Evolutionary conservation across 192 early-diverging fungal species (phyloP), one percentile per base, ranked within the genome.

Genomic region (Haplosporangium gracile): DNA sequence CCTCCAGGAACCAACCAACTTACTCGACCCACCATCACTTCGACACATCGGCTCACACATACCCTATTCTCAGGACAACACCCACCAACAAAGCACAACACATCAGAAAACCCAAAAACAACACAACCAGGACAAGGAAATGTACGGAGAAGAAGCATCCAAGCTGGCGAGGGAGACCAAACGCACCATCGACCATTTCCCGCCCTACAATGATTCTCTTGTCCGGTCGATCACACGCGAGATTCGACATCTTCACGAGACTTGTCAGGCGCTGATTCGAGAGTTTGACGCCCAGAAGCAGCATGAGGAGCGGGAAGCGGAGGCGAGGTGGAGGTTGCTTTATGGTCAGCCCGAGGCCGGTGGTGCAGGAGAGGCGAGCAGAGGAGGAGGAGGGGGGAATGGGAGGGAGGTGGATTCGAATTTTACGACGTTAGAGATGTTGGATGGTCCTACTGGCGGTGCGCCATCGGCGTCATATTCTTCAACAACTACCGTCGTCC

Each of bases 111-210:
- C 32, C 76, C 36, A 38, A 5, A 63, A 24, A 51, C n/a, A n/a
- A n/a, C n/a, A 36, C 18, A 89, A 80, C 78, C 9, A 45, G 43
- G 11, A 65, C 13, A 29, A 29, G 29, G 11, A 15, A 45, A 94
- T 94, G 90, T 93, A 94, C 82, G 95, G 94, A 73, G 97, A 97
- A 82, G 93, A 95, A 82, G 94, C 94, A 7, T 91, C 93, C 70
- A 93, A 94, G 75, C 93, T 98, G 38, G 93, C 94, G 22, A 94
- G 95, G 40, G 95, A 98, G 80, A 92, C 94, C 68, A 97, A 96
- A 79, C 92, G 96, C 40, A 92, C 94, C 36, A 65, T 91, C 16
- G 94, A 96, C 78, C 88, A 92, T 72, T 92, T 95, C 29, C 90
- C 93, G 11, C 92, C 94, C 10, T 98, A 98, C 90, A 95, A 96